Evolutionary conservation across 1,284 basidiomycete genomes (phyloP), one percentile per base, ranked within the genome.

Genomic region (Sporisorium iseilematis-ciliati): DNA sequence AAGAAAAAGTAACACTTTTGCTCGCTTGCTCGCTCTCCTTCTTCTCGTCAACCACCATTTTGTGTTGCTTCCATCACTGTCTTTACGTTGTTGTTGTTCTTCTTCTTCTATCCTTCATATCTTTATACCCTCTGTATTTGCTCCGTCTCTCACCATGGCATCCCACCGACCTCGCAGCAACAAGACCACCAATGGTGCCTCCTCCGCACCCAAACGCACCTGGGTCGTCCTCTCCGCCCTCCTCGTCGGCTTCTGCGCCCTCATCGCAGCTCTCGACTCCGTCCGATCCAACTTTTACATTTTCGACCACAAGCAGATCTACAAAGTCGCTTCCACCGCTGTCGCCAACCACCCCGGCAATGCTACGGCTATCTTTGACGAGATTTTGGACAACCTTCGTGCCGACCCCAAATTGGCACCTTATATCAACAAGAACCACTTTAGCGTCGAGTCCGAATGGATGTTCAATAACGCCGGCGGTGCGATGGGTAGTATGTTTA

Each of bases 401-500:
- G 57, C 65, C 33, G 80, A 84, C 53, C 78, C 78, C 42, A 79
- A 79, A 54, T 52, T 71, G 4, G 76, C 67, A 3, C 79, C 75
- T 38, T 78, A 77, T 29, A 69, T 84, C 42, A 84, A 84, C 72
- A 65, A 65, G 46, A 65, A 81, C 49, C 69, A 78, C 33, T 78
- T 79, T 46, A 66, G 59, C 33, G 65, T 79, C 55, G 74, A 69
- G 29, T 90, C 89, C 23, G 95, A 98, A 83, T 98, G 96, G 96
- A 90, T 98, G 46, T 93, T 97, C 87, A 98, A 92, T 88, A 99
- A 99, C 83, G 96, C 96, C 0, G 96, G 95, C 20, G 96, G 97
- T 57, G 96, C 97, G 0, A 99, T 98, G 96, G 96, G 87, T 48
- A 91, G 91, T 48, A 98, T 99, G 96, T 97, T 94, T 86, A 90